phyloP scores from a whole-genome alignment of 1,139 yeast species.

The Kluyveromyces sp. region DNA sequence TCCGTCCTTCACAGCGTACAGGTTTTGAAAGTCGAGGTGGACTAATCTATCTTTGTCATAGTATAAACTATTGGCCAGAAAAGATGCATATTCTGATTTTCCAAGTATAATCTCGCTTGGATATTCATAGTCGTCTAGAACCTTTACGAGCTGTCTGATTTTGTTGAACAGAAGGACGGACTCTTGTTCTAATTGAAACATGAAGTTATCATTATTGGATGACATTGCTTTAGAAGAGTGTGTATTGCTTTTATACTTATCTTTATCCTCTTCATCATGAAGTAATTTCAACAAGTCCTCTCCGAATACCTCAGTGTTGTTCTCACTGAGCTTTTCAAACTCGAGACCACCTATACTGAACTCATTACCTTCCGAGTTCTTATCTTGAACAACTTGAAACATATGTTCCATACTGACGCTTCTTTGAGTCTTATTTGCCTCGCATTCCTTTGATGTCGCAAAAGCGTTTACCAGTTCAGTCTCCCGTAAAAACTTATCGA shows the following conservation, averaged over 20 bases:
- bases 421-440: constrained; percentile 6
- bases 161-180: constrained; percentile 21
- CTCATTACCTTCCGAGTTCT: constrained; percentile 7
- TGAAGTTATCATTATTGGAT: constrained; percentile 9
- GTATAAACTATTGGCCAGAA: constrained; percentile 15
- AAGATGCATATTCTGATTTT: constrained; percentile 15
- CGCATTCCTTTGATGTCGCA: constrained; percentile 16
- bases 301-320: constrained; percentile 29
- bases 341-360: constrained; percentile 27
- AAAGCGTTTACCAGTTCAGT: constrained; percentile 51
- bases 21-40: constrained; percentile 12
- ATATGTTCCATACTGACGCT: constrained; percentile 13
- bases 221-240: constrained; percentile 1
- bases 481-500: constrained; percentile 57
- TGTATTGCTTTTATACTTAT: constrained; percentile 5
- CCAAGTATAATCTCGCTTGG: constrained; percentile 19
- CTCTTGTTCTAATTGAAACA: constrained; percentile 23
- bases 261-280: constrained; percentile 13
- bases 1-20: constrained; percentile 12
- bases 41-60: constrained; percentile 13
- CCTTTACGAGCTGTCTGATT: constrained; percentile 19
- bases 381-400: constrained; percentile 9
- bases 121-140: constrained; percentile 25
- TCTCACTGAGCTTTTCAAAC: constrained; percentile 30
- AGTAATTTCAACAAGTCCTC: constrained; percentile 24